Evolutionary conservation across 768 basidiomycete species (phyloP).

Genomic region (Podaxis carcinomalis): DNA sequence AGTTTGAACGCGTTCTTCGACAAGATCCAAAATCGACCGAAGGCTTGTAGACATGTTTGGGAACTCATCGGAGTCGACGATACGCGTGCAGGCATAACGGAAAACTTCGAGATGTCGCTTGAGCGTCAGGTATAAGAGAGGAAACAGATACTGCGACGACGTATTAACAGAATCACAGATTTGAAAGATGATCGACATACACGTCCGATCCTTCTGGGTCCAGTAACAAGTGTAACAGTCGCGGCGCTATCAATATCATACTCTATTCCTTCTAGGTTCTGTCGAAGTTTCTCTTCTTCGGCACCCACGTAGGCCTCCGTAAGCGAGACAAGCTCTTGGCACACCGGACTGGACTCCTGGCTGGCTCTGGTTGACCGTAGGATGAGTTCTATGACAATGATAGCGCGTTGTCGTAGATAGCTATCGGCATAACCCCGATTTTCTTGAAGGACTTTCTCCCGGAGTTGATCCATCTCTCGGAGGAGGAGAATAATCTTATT

Average conservation of each 20-base stretch:
- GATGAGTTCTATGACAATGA: constrained; percentile 12
- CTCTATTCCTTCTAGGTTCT: constrained; percentile 14
- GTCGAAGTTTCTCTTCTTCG: constrained; percentile 12
- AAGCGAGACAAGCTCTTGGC: constrained; percentile 6
- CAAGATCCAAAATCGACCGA: constrained; percentile 23
- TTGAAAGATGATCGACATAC: constrained; percentile 8
- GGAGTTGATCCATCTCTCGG: constrained; percentile 12
- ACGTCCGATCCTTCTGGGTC: constrained; percentile 15
- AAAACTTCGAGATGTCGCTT: constrained; percentile 14
- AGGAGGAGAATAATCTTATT: constrained; percentile 15
- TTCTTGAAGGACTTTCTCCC: constrained; percentile 5
- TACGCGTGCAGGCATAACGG: constrained; percentile 29
- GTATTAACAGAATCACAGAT: not conserved
- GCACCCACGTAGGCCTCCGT: constrained; percentile 3
- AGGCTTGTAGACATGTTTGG: constrained; percentile 26
- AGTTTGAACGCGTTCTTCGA: constrained; percentile 28
- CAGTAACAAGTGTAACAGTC: constrained; percentile 15
- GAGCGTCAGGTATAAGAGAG: constrained; percentile 18
- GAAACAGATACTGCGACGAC: constrained; percentile 17
- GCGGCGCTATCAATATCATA: constrained; percentile 16
- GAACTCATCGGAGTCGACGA: constrained; percentile 30
- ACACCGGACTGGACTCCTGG: not conserved
- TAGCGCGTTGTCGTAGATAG: constrained; percentile 4
- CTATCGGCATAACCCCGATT: constrained; percentile 13
- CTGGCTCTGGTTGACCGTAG: constrained; percentile 15